phyloP scores from a whole-genome alignment of 177 flowering plant genomes.

The Vitis hybrid region DNA sequence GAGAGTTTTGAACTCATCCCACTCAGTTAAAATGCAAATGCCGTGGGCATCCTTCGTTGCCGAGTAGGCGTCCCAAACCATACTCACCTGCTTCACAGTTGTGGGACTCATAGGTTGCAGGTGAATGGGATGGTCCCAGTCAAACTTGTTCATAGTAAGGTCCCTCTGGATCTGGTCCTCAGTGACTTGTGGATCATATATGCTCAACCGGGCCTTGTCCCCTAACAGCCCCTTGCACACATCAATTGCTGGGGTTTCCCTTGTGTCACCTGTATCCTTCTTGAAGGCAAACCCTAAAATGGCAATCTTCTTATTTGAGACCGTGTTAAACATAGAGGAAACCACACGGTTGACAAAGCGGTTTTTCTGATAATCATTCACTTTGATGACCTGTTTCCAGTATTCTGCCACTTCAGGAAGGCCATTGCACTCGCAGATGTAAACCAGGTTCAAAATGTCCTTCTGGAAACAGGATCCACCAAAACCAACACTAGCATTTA shows the following conservation, averaged over 20 bases:
- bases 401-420: slow-evolving; percentile 71
- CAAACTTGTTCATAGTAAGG: slow-evolving; percentile 79
- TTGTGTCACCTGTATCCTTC: slow-evolving; percentile 77
- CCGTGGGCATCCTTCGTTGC: slow-evolving; percentile 83
- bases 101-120: slow-evolving; percentile 88
- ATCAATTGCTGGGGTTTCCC: slow-evolving; percentile 92
- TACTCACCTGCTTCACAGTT: slow-evolving; percentile 66
- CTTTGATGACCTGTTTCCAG: slow-evolving; percentile 72
- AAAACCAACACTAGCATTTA: slow-evolving; percentile 67
- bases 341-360: slow-evolving; percentile 72
- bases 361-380: slow-evolving; percentile 67
- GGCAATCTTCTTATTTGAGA: slow-evolving; percentile 62
- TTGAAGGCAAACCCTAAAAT: slow-evolving; percentile 70
- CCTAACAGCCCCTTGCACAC: slow-evolving; percentile 87
- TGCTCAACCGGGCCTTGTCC: slow-evolving; percentile 76
- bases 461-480: slow-evolving; percentile 79
- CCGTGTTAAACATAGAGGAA: slow-evolving; percentile 72
- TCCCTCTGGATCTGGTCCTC: slow-evolving; percentile 91
- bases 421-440: slow-evolving; percentile 76
- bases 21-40: slow-evolving; percentile 80
- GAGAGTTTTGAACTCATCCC: slow-evolving; percentile 86
- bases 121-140: slow-evolving; percentile 89
- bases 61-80: slow-evolving; percentile 74
- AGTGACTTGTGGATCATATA: slow-evolving; percentile 87
- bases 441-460: slow-evolving; percentile 64